Conservation (phyloP, 1,284 basidiomycete species). For the Sphagnurus paluster region DNA sequence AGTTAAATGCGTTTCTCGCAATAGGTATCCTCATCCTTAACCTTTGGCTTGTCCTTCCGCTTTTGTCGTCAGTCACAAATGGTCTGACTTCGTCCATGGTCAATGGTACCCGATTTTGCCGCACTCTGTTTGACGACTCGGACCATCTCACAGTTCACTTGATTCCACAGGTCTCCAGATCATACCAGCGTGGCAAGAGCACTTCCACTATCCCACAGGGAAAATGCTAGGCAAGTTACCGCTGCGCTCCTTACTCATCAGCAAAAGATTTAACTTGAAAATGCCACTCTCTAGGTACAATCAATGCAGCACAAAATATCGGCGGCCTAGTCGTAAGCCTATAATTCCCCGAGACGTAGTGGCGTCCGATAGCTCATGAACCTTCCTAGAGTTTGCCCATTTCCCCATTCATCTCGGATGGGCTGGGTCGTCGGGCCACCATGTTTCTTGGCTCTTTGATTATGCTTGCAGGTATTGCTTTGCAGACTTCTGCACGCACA, state of each 20-base stretch:
- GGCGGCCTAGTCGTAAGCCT: constrained; percentile 52
- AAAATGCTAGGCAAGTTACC: constrained; percentile 46
- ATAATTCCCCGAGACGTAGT: neutral
- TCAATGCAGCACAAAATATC: constrained; percentile 63
- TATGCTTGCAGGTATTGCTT: constrained; percentile 59
- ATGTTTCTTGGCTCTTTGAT: constrained; percentile 59
- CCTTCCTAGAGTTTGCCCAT: constrained; percentile 27
- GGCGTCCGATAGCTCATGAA: constrained; percentile 1
- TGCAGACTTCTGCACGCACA: constrained; percentile 50
- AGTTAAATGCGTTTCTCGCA: neutral
- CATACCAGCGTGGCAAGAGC: constrained; percentile 58
- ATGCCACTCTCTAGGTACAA: constrained; percentile 45
- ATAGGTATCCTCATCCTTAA: constrained; percentile 64
- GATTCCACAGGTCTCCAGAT: constrained; percentile 56
- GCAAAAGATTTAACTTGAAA: neutral
- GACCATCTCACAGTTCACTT: constrained; percentile 9
- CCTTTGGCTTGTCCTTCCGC: constrained; percentile 55
- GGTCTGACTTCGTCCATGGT: constrained; percentile 64
- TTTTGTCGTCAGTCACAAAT: constrained; percentile 61
- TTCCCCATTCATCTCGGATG: constrained; percentile 58
- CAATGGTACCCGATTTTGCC: constrained; percentile 44
- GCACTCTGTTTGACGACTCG: neutral
- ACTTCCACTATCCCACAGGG: constrained; percentile 52
- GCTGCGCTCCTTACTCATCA: neutral
- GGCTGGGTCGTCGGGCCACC: constrained; percentile 53